Evolutionary conservation across 2,329 filamentous ascomycete species (phyloP).

Genomic region (Stachybotrys echinatus): DNA sequence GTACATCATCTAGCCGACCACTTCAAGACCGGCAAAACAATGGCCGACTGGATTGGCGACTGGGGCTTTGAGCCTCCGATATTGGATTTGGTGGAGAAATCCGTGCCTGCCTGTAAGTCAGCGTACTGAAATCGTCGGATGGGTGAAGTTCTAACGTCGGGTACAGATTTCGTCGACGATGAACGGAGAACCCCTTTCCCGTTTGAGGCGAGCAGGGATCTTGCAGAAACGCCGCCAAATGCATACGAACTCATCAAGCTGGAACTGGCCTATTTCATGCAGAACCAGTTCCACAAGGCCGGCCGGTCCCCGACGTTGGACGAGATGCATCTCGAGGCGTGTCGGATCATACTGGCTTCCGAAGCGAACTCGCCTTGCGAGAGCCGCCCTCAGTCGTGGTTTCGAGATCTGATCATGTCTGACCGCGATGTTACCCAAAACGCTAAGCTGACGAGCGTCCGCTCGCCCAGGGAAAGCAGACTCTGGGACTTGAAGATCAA

Average conservation of each 20-base stretch:
- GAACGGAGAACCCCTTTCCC: slow-evolving; percentile 13
- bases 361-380: slow-evolving; percentile 4
- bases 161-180: slow-evolving; percentile 12
- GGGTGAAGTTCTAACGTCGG: neutral
- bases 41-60: slow-evolving; percentile 36
- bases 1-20: slow-evolving; percentile 33
- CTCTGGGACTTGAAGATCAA: slow-evolving; percentile 16
- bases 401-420: slow-evolving; percentile 14
- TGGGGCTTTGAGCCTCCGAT: slow-evolving; percentile 35
- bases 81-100: slow-evolving; percentile 31
- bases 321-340: slow-evolving; percentile 12
- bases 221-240: slow-evolving; percentile 12
- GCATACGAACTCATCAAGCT: slow-evolving; percentile 15
- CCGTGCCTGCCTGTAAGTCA: slow-evolving; percentile 33
- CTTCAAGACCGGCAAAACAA: slow-evolving; percentile 33
- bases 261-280: slow-evolving; percentile 13
- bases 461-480: slow-evolving; percentile 15
- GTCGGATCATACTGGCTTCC: slow-evolving; percentile 13
- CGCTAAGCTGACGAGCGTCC: slow-evolving; percentile 18
- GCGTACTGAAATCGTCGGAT: neutral
- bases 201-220: slow-evolving; percentile 9
- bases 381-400: slow-evolving; percentile 8
- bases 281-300: slow-evolving; percentile 8
- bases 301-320: slow-evolving; percentile 9
- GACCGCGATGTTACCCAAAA: slow-evolving; percentile 9